Evolutionary conservation across 495 filamentous ascomycete genomes (phyloP), one percentile per base, ranked within the genome.

Genomic region (Aspergillus incahuasiensis): DNA sequence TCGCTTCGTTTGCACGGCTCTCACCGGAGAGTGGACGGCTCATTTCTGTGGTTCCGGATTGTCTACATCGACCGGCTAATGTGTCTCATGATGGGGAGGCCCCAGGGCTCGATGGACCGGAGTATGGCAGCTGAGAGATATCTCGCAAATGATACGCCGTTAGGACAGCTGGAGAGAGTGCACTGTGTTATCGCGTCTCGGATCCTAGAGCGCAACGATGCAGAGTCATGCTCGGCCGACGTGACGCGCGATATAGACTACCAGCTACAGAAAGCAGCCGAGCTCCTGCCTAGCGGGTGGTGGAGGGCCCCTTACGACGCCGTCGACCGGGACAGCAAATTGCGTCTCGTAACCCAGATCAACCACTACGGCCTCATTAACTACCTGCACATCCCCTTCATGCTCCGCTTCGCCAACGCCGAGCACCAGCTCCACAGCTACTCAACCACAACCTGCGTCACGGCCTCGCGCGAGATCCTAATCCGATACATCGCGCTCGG

Each of bases 31-130:
- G 19, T 55, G 1, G 54, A 68, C 11, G 44, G 62, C 24, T 49
- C 40, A 4, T 46, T 56, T 39, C 54, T 71, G 7, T 71, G 66
- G 58, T 60, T 59, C 43, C 61, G 66, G 24, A 63, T 68, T 12
- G 48, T 58, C 8, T 30, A 47, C 25, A 22, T 58, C 13, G 79
- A 82, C 46, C 74, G 78, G 7, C 68, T 75, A 28, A 45, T 78
- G 6, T 74, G 72, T 21, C 54, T 81, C 8, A 60, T 77, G 19
- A 61, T 82, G 1, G 80, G 79, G 13, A 61, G 81, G 9, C 74
- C 79, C 1, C 71, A 75, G 52, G 62, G 56, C n/a, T 65, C 71
- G 11, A 24, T 52, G 15, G 74, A 80, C 39, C 21, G 47, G 4
- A 66, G 68, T 20, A 67, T 64, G 42, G 38, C 56, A 18, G 54